Percentiles rank a stretch among this genome's conserved stretches.
These are phyloP conservation scores for Tolypocladium paradoxum DNA, from an alignment of 2,329 filamentous ascomycete genomes.

Conservation along the genomic window DNA sequence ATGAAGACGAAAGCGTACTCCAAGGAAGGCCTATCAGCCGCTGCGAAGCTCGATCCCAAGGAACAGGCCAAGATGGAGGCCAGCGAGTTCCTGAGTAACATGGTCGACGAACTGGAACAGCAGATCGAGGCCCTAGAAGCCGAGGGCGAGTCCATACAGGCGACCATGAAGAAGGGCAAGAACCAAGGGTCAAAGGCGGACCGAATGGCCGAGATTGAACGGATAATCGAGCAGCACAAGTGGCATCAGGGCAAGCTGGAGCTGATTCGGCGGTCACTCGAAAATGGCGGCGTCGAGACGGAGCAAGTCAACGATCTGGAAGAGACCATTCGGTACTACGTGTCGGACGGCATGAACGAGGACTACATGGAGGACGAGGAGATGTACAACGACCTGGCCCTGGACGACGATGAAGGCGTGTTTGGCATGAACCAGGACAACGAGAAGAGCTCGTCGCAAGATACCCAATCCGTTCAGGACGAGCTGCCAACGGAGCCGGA, in stretches of 20 bases:
- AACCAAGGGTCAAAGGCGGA: slow-evolving; percentile 75
- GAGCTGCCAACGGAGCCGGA: slow-evolving; percentile 55
- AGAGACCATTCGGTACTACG: slow-evolving; percentile 90
- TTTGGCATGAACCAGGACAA: slow-evolving; percentile 73
- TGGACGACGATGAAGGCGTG: slow-evolving; percentile 83
- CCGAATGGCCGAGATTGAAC: slow-evolving; percentile 76
- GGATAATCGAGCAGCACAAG: slow-evolving; percentile 81
- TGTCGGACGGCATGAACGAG: slow-evolving; percentile 75
- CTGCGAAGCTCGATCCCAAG: slow-evolving; percentile 90
- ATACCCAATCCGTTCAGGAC: slow-evolving; percentile 84
- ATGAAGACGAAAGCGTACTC: slow-evolving; percentile 99
- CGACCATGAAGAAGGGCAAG: slow-evolving; percentile 91
- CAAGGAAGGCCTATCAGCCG: slow-evolving; percentile 89
- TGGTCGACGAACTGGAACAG: slow-evolving; percentile 86
- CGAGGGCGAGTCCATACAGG: slow-evolving; percentile 76
- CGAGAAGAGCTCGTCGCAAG: slow-evolving; percentile 89
- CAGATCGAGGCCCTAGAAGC: slow-evolving; percentile 91
- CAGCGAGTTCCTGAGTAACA: slow-evolving; percentile 72
- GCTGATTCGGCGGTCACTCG: slow-evolving; percentile 75
- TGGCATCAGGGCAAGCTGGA: slow-evolving; percentile 94
- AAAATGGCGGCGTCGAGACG: slow-evolving; percentile 84
- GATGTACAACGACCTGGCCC: slow-evolving; percentile 87
- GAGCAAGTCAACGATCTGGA: slow-evolving; percentile 82
- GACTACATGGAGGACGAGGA: slow-evolving; percentile 92
- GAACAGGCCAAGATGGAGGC: slow-evolving; percentile 89